Percentiles rank a stretch among this genome's conserved stretches.
These are phyloP conservation scores for Fusarium pininemorale DNA, from an alignment of 2,329 filamentous ascomycete genomes.

Conservation along the genomic window DNA sequence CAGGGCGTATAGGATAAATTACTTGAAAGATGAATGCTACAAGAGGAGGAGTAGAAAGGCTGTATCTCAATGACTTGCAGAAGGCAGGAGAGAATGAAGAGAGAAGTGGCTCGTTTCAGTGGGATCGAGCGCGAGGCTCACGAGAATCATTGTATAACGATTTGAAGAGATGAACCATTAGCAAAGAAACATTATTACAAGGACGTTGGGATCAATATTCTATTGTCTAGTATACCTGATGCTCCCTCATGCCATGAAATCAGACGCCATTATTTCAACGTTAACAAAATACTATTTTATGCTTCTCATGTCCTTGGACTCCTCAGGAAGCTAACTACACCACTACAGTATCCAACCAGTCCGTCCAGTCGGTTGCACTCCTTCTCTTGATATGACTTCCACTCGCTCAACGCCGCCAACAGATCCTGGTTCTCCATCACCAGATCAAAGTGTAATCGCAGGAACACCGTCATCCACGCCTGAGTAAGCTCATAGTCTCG, in stretches of 20 bases:
- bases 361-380: constrained; percentile 77
- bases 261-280: constrained; percentile 16
- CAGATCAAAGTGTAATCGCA: constrained; percentile 77
- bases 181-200: not conserved
- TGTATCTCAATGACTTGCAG: constrained; percentile 26
- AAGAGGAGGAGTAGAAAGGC: constrained; percentile 14
- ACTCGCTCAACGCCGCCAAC: constrained; percentile 69
- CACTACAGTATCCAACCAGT: constrained; percentile 86
- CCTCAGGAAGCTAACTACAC: constrained; percentile 84
- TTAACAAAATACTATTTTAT: not conserved
- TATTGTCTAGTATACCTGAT: constrained; percentile 17
- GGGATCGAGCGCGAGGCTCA: constrained; percentile 18
- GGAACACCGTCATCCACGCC: constrained; percentile 96
- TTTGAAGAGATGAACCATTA: constrained; percentile 20
- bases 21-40: not conserved
- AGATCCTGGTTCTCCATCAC: constrained; percentile 63
- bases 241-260: constrained; percentile 14
- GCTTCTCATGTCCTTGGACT: constrained; percentile 60
- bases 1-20: constrained; percentile 3
- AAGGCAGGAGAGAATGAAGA: not conserved
- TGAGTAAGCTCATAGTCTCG: constrained; percentile 94
- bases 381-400: constrained; percentile 76
- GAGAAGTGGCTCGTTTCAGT: constrained; percentile 5
- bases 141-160: constrained; percentile 14
- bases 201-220: constrained; percentile 4